Base-by-base conservation (phyloP, 2,329 filamentous ascomycete genomes). In the Apiospora koreana region DNA sequence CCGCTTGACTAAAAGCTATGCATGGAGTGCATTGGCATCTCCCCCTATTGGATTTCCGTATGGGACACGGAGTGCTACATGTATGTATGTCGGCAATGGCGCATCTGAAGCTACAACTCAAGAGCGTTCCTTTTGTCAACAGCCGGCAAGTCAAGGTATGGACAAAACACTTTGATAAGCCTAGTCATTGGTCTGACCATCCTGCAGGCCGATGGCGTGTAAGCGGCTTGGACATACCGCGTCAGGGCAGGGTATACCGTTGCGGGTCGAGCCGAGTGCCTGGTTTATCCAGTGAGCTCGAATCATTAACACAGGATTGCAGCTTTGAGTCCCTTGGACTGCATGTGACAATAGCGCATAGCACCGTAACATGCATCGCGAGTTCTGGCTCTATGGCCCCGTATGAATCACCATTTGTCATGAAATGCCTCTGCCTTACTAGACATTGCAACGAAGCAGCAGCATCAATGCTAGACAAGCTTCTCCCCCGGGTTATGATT, bases 241-340 rank as follows among this genome's bases (percentile, higher is more conserved):
- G 28, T 38, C 18, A 21, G 54, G 21, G 18, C 54, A 31, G 31
- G 54, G 28, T 38, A n/a, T 38, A 18, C 54, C 54, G 54, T 4
- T 62, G 54, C 54, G 54, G 54, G 54, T 58, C 50, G 50, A 58
- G 50, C 50, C 50, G 50, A 58, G 50, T 62, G 35, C 54, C 54
- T 38, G 54, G 54, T 62, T 62, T 16, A 31, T 31, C n/a, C 50
- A 38, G 31, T 38, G 31, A 38, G 31, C 38, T 38, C 9, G 54
- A 62, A 38, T 38, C 31, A 35, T 62, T 38, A 18, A 23, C 12
- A 38, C 28, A 62, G 9, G 21, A 12, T 38, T 31, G 54, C 54
- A 7, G 31, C 28, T 9, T 12, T n/a, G 18, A 5, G 4, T 62
- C 8, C 28, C 3, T 38, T n/a, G 18, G n/a, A 8, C 54, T 18